Conservation (phyloP, 352 stramenopile genomes). For the Phytophthora sojae region DNA sequence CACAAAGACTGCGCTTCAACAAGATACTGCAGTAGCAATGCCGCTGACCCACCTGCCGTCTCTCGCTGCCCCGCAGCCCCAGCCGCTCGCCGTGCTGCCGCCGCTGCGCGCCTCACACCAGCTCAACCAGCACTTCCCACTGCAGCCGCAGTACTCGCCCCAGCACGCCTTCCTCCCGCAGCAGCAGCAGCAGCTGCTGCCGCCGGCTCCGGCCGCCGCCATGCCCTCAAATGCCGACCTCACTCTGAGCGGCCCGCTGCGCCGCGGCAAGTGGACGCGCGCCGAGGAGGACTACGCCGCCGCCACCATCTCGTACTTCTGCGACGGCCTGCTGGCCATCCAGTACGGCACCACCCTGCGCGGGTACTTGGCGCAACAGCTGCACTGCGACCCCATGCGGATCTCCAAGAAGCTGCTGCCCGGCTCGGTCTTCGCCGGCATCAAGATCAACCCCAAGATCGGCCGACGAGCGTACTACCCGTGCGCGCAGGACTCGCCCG, state of each 20-base stretch:
- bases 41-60: constrained; percentile 43
- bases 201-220: not conserved
- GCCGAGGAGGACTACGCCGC: constrained; percentile 74
- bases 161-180: constrained; percentile 15
- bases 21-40: constrained; percentile 19
- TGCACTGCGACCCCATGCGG: constrained; percentile 81
- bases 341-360: constrained; percentile 79
- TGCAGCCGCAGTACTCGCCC: constrained; percentile 28
- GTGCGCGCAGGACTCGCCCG: constrained; percentile 54
- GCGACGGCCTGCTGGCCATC: constrained; percentile 65
- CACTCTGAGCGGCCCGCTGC: constrained; percentile 49
- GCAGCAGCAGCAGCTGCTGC: constrained; percentile 7
- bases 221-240: constrained; percentile 17
- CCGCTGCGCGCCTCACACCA: constrained; percentile 37
- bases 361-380: constrained; percentile 72
- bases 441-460: constrained; percentile 82
- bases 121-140: constrained; percentile 40
- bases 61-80: constrained; percentile 11
- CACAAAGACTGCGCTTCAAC: not conserved
- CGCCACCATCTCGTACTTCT: constrained; percentile 77
- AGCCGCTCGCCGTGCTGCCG: constrained; percentile 34
- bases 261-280: constrained; percentile 77
- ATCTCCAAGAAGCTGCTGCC: constrained; percentile 85
- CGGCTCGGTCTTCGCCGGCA: constrained; percentile 62
- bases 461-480: constrained; percentile 75